Conservation (phyloP, 1,284 basidiomycete species). For the Blastosporella zonata region DNA sequence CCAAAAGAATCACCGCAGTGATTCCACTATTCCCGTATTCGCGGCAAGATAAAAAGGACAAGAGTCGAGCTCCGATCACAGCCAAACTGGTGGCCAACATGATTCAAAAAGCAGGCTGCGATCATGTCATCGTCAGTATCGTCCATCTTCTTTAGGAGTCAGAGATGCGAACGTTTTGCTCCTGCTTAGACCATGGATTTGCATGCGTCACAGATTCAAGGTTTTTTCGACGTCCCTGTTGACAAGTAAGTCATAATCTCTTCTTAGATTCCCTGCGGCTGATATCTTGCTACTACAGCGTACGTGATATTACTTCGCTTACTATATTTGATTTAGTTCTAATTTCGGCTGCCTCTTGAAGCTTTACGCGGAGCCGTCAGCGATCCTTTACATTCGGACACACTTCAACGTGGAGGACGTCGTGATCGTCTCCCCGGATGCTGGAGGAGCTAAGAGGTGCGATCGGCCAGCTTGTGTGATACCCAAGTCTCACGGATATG, state of each 20-base stretch:
- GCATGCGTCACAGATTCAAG: conserved; percentile 98
- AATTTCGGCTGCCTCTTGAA: conserved; percentile 29
- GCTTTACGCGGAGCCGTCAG: conserved; percentile 98
- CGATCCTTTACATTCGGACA: conserved; percentile 92
- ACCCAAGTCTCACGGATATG: conserved; percentile 22
- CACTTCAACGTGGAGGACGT: conserved; percentile 87
- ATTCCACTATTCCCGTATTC: conserved; percentile 94
- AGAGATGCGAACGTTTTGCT: conserved; percentile 7
- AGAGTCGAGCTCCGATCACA: conserved; percentile 96
- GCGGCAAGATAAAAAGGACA: conserved; percentile 99
- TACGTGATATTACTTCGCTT: conserved; percentile 20
- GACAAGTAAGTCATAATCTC: conserved; percentile 84
- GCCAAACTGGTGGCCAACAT: conserved; percentile 99
- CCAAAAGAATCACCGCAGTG: conserved; percentile 95
- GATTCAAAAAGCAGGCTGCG: conserved; percentile 96
- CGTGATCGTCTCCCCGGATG: conserved; percentile 98
- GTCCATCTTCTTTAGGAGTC: conserved; percentile 10
- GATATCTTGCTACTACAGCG: conserved; percentile 11
- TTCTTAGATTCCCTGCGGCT: conserved; percentile 6
- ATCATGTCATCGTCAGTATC: conserved; percentile 92
- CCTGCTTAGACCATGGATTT: conserved; percentile 89
- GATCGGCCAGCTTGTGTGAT: conserved; percentile 23
- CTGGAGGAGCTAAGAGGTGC: conserved; percentile 96
- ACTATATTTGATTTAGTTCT: conserved; percentile 16
- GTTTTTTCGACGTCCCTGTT: conserved; percentile 99